Evolutionary conservation across 1,139 yeast genomes (phyloP).

Genomic region (Diutina scorzettiae): DNA sequence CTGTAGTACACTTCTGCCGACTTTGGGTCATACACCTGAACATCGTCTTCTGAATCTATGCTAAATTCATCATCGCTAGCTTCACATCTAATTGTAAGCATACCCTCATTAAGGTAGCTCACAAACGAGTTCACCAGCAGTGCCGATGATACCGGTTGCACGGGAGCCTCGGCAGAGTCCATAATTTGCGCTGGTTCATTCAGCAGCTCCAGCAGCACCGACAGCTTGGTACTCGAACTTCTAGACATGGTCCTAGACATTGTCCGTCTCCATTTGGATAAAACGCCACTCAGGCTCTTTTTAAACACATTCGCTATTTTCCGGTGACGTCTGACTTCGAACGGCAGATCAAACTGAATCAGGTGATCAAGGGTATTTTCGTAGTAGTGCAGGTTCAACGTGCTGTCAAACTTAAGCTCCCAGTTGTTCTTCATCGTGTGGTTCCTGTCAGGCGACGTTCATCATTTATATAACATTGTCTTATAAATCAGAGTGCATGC

Average conservation of each 20-base stretch:
- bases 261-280: background rate
- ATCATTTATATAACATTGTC: too few relatives aligned
- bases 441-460: too few relatives aligned
- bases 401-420: slow-evolving; percentile 19
- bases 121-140: background rate
- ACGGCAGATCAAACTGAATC: slow-evolving; percentile 29
- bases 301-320: background rate
- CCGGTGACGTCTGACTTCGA: slow-evolving; percentile 19
- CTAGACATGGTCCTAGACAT: too few relatives aligned
- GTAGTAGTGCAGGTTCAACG: slow-evolving; percentile 27
- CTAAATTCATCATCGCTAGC: background rate
- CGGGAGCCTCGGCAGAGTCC: too few relatives aligned
- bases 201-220: too few relatives aligned
- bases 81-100: background rate
- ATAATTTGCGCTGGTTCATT: too few relatives aligned
- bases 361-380: slow-evolving; percentile 20
- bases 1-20: background rate
- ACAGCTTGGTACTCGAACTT: too few relatives aligned
- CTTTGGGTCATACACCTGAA: background rate
- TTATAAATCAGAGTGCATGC: too few relatives aligned
- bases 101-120: background rate
- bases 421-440: slow-evolving; percentile 9
- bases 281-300: background rate
- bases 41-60: background rate
- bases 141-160: background rate